A percentile compares a stretch with the other conserved stretches of the same genome.
phyloP scores from a whole-genome alignment of 306 rosid genomes.

The Citrullus colocynthis region DNA sequence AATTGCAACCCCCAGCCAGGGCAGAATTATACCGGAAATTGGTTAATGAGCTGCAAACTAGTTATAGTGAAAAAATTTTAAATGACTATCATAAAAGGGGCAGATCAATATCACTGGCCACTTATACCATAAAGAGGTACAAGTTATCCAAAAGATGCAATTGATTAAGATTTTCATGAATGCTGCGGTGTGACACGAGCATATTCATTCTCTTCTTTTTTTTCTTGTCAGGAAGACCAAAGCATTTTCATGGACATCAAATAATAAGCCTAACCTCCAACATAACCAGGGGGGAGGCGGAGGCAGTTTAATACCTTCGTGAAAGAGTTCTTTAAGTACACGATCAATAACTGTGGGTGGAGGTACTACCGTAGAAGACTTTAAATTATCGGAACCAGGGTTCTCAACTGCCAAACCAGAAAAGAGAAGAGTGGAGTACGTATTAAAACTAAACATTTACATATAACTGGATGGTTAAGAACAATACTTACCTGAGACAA shows the following conservation, averaged over 20 bases:
- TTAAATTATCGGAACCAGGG: slow-evolving; percentile 53
- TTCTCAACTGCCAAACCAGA: slow-evolving; percentile 55
- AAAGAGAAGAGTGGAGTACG: slow-evolving; percentile 11
- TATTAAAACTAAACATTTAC: neutral
- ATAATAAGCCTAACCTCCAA: slow-evolving; percentile 10
- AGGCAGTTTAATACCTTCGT: slow-evolving; percentile 39
- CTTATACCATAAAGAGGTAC: neutral
- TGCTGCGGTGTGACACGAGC: neutral
- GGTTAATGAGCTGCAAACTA: too few species aligned
- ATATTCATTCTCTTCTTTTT: neutral
- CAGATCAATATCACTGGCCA: neutral
- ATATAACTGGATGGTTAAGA: neutral
- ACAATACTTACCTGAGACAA: slow-evolving; percentile 68
- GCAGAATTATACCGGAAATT: too few species aligned
- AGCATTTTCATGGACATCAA: neutral
- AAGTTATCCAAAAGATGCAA: neutral
- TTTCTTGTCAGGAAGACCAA: neutral
- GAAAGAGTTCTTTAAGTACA: slow-evolving; percentile 81
- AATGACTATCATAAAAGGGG: neutral
- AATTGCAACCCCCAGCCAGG: too few species aligned
- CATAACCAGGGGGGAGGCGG: neutral
- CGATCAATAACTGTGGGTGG: slow-evolving; percentile 88
- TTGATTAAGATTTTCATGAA: neutral
- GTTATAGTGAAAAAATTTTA: neutral
- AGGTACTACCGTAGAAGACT: slow-evolving; percentile 63